Base-by-base conservation (phyloP, 2,329 filamentous ascomycete species). In the Balansia obtecta region DNA sequence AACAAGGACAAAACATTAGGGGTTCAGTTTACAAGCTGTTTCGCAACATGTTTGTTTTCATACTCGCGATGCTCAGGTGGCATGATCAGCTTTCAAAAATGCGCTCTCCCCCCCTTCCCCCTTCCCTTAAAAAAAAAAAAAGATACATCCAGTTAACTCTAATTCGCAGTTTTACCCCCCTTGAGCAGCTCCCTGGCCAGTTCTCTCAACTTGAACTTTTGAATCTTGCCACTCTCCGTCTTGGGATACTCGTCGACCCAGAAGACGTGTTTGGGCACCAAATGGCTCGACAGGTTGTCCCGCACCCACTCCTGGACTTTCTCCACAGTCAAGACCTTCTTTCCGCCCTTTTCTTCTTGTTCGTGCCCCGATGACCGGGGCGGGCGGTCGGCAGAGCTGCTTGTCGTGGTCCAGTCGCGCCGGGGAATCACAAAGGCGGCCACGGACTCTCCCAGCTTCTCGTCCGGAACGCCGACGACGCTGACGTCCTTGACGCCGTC, bases 171-270 rank as follows among this genome's bases (percentile, higher is more conserved):
- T 27, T 27, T 27, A 27, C 27, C 27, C 27, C 27, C 20, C 16
- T 52, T 49, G 2, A 71, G 46, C 8, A 69, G 46, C 55, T 68
- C 63, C 57, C 63, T 66, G 1, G 73, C 90, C 60, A 76, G 70
- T 15, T 89, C 85, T 61, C 80, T 78, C 60, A 97, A 65, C 70
- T 85, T 91, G 64, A 86, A 96, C 71, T 97, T 96, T 70, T 95
- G 88, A 50, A 97, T 90, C 78, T 98, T 98, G 22, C 91, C 91
- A 64, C 88, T 95, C 6, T 89, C 86, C 37, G 93, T 98, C 76
- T 95, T 96, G 18, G 91, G 91, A 63, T 87, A 94, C n/a, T 82
- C 79, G 1, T 83, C 75, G 0, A 86, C 74, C 77, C 86, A 95
- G 63, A 95, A 95, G n/a, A 97, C 77, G 63, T 91, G 80, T 67